Evolutionary conservation across 192 early-diverging fungal genomes (phyloP).

Genomic region (Coemansia sp.): DNA sequence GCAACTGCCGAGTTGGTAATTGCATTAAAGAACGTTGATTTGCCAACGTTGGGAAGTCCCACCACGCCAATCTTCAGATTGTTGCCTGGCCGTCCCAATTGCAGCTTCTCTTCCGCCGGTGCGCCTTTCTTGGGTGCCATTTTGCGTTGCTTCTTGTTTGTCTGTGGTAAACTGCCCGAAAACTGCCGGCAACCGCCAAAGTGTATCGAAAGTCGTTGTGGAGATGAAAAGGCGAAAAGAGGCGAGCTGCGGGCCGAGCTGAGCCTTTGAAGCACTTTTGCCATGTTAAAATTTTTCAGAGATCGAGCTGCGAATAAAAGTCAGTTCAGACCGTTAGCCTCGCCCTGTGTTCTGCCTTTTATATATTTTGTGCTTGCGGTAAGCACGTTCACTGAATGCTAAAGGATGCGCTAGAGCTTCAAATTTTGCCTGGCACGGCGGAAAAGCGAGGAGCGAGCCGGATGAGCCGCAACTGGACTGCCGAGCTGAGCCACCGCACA

Average conservation of each 20-base stretch:
- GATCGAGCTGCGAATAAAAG: not conserved
- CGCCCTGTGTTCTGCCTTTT: not conserved
- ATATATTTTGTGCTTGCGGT: not conserved
- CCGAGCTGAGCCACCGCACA: no score
- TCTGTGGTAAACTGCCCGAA: not conserved
- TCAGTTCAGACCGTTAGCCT: not conserved
- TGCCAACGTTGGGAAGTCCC: slow-evolving; percentile 96
- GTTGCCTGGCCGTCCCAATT: slow-evolving; percentile 81
- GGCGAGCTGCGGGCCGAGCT: not conserved
- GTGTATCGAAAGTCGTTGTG: not conserved
- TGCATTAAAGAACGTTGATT: slow-evolving; percentile 86
- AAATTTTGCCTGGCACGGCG: not conserved
- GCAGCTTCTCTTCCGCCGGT: slow-evolving; percentile 70
- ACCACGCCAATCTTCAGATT: slow-evolving; percentile 94
- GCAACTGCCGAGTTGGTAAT: slow-evolving; percentile 68
- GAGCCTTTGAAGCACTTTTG: not conserved
- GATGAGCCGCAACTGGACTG: no score
- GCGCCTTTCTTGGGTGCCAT: slow-evolving; percentile 84
- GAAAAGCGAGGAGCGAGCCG: not conserved
- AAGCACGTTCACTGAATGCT: not conserved
- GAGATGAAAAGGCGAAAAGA: not conserved
- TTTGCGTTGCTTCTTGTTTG: slow-evolving; percentile 13
- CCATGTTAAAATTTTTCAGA: not conserved
- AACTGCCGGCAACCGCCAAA: not conserved
- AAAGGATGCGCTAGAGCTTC: not conserved